Evolutionary conservation across 2,329 filamentous ascomycete species (phyloP), one percentile per base, ranked within the genome.

Genomic region (Sordariomycetes sp.): DNA sequence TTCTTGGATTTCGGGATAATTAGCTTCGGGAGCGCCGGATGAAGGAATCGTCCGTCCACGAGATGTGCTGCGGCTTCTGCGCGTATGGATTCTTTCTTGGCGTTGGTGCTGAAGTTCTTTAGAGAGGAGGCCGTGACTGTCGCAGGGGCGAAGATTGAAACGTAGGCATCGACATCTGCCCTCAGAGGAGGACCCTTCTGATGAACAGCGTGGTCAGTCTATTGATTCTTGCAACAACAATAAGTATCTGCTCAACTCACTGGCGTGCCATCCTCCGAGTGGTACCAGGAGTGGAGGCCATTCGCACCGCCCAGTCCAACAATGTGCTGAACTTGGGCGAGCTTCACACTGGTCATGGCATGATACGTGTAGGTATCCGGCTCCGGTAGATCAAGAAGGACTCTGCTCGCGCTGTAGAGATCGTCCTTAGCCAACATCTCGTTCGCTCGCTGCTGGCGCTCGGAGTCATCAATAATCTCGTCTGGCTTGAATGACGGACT

Each of bases 161-260:
- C 69, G 60, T 87, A 86, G 14, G 80, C 72, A 28, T 70, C 64
- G 37, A 81, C 69, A 46, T 86, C 82, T 35, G 66, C 44, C 29
- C 55, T 56, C 2, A 70, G 60, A 6, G 76, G 77, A 6, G 70
- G 59, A 2, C 58, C 54, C 47, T 57, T 57, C 52, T 63, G 43
- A 15, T 33, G 23, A 26, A 33, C 28, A 29, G 34, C 15, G 30
- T 32, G 21, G 34, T n/a, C 31, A 32, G 19, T 15, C 18, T 24
- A 6, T 23, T 23, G 5, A 7, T 31, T n/a, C n/a, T n/a, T n/a
- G n/a, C n/a, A n/a, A n/a, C n/a, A 15, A 9, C 9, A 23, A 8
- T 32, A 20, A 12, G 10, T 23, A 6, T 33, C 14, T 27, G 24
- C 9, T 21, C 28, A 9, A 40, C 55, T 42, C 47, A 60, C 56